Base-by-base conservation (phyloP, 1,284 basidiomycete genomes). In the Trichosporon coremiiforme region DNA sequence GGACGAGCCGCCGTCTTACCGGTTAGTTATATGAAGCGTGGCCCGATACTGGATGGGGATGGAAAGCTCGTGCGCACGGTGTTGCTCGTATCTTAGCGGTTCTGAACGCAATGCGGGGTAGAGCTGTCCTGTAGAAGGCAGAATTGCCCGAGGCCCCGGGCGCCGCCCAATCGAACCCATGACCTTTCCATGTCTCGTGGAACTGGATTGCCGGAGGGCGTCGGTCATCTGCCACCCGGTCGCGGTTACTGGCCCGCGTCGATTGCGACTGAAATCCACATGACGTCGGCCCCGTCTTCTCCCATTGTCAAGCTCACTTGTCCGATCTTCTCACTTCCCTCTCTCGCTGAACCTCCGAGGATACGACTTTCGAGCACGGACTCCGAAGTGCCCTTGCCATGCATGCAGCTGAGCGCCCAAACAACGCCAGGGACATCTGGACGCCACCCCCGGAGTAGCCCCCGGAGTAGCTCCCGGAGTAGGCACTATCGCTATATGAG, bases 161-260 rank as follows among this genome's bases (percentile, higher is more conserved):
- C 41, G 41, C 41, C 41, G 41, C 3, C n/a, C n/a, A n/a, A n/a
- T n/a, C n/a, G 41, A 45, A n/a, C 41, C 41, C 41, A 45, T 45
- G 41, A 15, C 17, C 13, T 17, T 45, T 17, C 41, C 41, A 45
- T 10, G 41, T 45, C 41, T 45, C 15, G 13, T 4, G 4, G 7
- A 7, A 10, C 2, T n/a, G 15, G 41, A 45, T 45, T 45, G 41
- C 41, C 41, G 41, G 41, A 17, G 4, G 41, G 41, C 41, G 41
- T 45, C 41, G 41, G 41, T n/a, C 41, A 45, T 45, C 41, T 45
- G 41, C 41, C n/a, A n/a, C n/a, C n/a, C n/a, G n/a, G n/a, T n/a
- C n/a, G n/a, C n/a, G n/a, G n/a, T n/a, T n/a, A n/a, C n/a, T n/a
- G n/a, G n/a, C n/a, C n/a, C n/a, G n/a, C n/a, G n/a, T n/a, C n/a